phyloP scores from a whole-genome alignment of 768 basidiomycete species.

The Leccinum disarticulatum region DNA sequence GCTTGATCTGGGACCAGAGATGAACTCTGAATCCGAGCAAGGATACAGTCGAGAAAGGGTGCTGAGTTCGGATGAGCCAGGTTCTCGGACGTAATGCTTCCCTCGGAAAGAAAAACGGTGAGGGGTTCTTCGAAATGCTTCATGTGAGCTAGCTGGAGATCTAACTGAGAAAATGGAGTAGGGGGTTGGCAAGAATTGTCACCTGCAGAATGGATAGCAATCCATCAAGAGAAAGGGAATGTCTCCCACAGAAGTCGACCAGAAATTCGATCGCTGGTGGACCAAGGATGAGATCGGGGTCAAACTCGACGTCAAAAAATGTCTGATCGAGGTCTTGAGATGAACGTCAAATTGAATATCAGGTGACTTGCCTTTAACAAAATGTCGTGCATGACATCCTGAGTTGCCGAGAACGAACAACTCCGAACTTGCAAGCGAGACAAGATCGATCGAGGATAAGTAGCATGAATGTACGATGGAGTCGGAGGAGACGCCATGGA shows the following conservation, averaged over 20 bases:
- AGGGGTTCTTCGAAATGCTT: slow-evolving; percentile 72
- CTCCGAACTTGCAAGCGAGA: slow-evolving; percentile 54
- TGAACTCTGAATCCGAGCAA: slow-evolving; percentile 35
- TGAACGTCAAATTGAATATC: neutral
- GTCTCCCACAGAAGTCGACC: slow-evolving; percentile 54
- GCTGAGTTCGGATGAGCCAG: slow-evolving; percentile 24
- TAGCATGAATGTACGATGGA: slow-evolving; percentile 56
- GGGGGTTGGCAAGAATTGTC: slow-evolving; percentile 4
- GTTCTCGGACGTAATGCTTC: slow-evolving; percentile 1
- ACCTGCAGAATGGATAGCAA: slow-evolving; percentile 64
- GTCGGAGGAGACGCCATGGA: slow-evolving; percentile 55
- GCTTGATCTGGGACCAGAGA: slow-evolving; percentile 16
- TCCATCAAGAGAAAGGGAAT: slow-evolving; percentile 56
- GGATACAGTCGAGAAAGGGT: slow-evolving; percentile 39
- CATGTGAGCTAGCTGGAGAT: slow-evolving; percentile 55
- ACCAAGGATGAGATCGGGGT: slow-evolving; percentile 62
- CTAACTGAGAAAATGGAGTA: neutral
- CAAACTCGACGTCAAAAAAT: slow-evolving; percentile 64
- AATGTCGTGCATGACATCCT: slow-evolving; percentile 50
- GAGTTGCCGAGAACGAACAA: slow-evolving; percentile 50
- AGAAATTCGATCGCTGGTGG: slow-evolving; percentile 55
- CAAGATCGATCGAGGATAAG: slow-evolving; percentile 60
- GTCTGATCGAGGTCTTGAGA: slow-evolving; percentile 37
- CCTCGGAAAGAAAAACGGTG: slow-evolving; percentile 31
- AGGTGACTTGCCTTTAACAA: slow-evolving; percentile 47